Evolutionary conservation across 768 basidiomycete species (phyloP).

Genomic region (Candolleomyces efflorescens): DNA sequence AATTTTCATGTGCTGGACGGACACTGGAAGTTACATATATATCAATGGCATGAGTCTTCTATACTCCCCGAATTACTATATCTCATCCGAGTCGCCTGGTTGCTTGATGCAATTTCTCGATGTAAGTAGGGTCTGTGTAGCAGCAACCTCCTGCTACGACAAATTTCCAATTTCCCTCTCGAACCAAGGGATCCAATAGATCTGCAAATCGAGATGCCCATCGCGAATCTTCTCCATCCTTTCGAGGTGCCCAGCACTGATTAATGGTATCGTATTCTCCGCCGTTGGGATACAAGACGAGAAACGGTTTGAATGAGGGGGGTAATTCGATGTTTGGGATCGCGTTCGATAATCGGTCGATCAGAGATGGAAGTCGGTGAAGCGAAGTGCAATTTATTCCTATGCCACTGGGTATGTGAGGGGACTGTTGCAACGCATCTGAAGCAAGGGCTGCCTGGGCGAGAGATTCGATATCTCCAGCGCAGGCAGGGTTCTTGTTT

Average conservation of each 20-base stretch:
- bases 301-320: constrained; percentile 23
- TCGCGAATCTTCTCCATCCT: constrained; percentile 12
- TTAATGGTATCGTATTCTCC: constrained; percentile 51
- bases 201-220: constrained; percentile 35
- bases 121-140: constrained; percentile 20
- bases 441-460: constrained; percentile 35
- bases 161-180: constrained; percentile 37
- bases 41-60: too few relatives aligned
- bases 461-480: constrained; percentile 32
- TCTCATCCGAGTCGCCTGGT: too few relatives aligned
- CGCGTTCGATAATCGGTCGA: constrained; percentile 25
- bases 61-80: too few relatives aligned
- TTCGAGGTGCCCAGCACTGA: constrained; percentile 35
- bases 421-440: constrained; percentile 5
- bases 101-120: neutral
- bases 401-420: constrained; percentile 45
- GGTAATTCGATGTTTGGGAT: constrained; percentile 18
- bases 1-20: too few relatives aligned
- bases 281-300: constrained; percentile 74
- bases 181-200: constrained; percentile 5
- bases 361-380: constrained; percentile 35
- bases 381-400: constrained; percentile 74
- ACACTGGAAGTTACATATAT: too few relatives aligned
- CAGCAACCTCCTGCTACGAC: constrained; percentile 71
- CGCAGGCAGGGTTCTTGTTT: neutral